Percentiles rank a stretch among this genome's conserved stretches.
Conservation (phyloP, 345 rosid species). For the Odontarrhena argentea region DNA sequence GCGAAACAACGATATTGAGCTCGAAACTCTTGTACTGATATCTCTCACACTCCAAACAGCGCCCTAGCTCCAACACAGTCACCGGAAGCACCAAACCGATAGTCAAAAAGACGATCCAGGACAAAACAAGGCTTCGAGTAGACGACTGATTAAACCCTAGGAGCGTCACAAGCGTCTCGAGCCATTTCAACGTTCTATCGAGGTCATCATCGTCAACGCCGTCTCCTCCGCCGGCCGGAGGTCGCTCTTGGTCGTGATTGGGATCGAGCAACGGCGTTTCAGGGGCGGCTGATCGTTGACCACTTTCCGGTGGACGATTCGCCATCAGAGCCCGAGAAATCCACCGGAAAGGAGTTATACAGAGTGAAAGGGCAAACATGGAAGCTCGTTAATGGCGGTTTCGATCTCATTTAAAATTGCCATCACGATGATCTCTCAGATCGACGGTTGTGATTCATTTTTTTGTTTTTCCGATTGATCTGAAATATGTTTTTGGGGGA, state of each 20-base stretch:
- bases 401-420: slow-evolving; percentile 38
- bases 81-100: slow-evolving; percentile 70
- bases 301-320: slow-evolving; percentile 2
- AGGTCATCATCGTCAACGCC: slow-evolving; percentile 47
- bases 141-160: slow-evolving; percentile 79
- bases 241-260: slow-evolving; percentile 31
- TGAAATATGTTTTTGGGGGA: background rate
- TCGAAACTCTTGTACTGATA: slow-evolving; percentile 73
- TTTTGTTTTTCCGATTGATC: slow-evolving; percentile 6
- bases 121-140: slow-evolving; percentile 45
- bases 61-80: slow-evolving; percentile 58
- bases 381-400: slow-evolving; percentile 41
- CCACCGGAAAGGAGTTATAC: background rate
- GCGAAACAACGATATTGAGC: slow-evolving; percentile 72
- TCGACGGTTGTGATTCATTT: slow-evolving; percentile 36
- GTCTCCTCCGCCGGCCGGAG: background rate
- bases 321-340: slow-evolving; percentile 20
- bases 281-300: slow-evolving; percentile 30
- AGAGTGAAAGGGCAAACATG: background rate
- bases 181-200: slow-evolving; percentile 45
- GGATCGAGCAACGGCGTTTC: slow-evolving; percentile 57
- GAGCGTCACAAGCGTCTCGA: slow-evolving; percentile 55
- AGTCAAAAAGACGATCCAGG: slow-evolving; percentile 63
- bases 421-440: slow-evolving; percentile 12
- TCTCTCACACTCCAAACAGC: slow-evolving; percentile 55